A percentile compares a stretch with the other conserved stretches of the same genome.
Conservation (phyloP, 2,329 filamentous ascomycete genomes). For the Sporothrix euskadiensis region DNA sequence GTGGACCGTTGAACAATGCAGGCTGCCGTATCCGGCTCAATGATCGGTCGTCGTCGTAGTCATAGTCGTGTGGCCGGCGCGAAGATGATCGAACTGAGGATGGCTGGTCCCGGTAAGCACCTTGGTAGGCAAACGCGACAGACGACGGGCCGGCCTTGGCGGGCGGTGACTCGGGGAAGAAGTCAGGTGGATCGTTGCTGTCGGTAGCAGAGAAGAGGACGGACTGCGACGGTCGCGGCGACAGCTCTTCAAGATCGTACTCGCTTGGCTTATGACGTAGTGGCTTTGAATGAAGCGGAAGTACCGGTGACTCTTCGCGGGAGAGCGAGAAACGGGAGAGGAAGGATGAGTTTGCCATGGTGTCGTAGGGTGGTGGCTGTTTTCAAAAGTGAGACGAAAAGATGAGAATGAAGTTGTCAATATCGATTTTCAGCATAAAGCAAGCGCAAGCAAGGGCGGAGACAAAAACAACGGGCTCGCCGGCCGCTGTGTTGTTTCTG, state of each 20-base stretch:
- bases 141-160: background rate
- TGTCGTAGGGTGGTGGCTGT: background rate
- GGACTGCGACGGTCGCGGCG: conserved; percentile 37
- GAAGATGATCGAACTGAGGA: conserved; percentile 24
- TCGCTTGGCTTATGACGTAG: conserved; percentile 40
- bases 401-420: conserved; percentile 3
- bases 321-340: conserved; percentile 38
- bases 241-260: conserved; percentile 41
- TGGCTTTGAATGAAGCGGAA: conserved; percentile 36
- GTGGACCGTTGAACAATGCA: conserved; percentile 51
- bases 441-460: background rate
- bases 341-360: conserved; percentile 35
- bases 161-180: background rate
- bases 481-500: conserved; percentile 11
- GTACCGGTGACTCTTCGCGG: conserved; percentile 34
- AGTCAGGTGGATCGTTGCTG: conserved; percentile 26
- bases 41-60: background rate
- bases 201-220: conserved; percentile 31
- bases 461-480: background rate
- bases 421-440: background rate
- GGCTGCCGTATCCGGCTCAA: conserved; percentile 35
- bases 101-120: conserved; percentile 17
- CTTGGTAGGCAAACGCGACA: conserved; percentile 24
- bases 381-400: background rate
- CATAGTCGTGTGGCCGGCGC: conserved; percentile 24